phyloP scores from a whole-genome alignment of 192 early-diverging fungal genomes.

The Piromyces sp. region DNA sequence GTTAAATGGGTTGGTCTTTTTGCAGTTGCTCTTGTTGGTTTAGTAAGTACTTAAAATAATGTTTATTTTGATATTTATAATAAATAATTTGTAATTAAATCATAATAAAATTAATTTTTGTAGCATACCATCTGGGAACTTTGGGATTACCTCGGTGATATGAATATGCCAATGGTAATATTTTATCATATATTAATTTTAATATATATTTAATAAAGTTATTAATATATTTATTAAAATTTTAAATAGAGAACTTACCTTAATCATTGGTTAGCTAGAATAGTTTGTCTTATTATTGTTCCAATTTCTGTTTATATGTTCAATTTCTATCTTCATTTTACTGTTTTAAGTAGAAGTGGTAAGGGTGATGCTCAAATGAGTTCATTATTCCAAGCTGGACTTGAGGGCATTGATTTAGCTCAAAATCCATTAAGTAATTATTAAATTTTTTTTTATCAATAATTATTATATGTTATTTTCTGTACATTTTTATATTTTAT shows the following conservation, averaged over 20 bases:
- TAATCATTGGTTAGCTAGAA: neutral
- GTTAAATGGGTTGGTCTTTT: conserved; percentile 97
- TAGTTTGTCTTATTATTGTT: neutral
- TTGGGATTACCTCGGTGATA: neutral
- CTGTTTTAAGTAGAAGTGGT: conserved; percentile 20
- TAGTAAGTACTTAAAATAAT: no score
- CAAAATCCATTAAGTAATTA: conserved; percentile 59
- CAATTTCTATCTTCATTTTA: neutral
- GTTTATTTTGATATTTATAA: no score
- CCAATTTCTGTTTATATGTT: neutral
- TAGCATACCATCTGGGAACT: conserved; percentile 2
- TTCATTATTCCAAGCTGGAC: conserved; percentile 79
- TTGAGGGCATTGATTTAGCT: conserved; percentile 60
- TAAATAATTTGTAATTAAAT: no score
- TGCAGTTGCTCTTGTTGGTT: conserved; percentile 39
- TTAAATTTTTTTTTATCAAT: no score
- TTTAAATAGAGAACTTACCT: neutral
- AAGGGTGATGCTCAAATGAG: conserved; percentile 89
- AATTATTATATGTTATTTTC: no score
- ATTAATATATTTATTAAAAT: no score
- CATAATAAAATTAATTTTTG: neutral
- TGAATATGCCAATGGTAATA: neutral
- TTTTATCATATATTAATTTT: no score
- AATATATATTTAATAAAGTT: no score
- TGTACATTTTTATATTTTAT: no score